These are phyloP conservation scores for Pseudogymnoascus sp. DNA, from an alignment of 2,329 filamentous ascomycete genomes.

Conservation along the genomic window DNA sequence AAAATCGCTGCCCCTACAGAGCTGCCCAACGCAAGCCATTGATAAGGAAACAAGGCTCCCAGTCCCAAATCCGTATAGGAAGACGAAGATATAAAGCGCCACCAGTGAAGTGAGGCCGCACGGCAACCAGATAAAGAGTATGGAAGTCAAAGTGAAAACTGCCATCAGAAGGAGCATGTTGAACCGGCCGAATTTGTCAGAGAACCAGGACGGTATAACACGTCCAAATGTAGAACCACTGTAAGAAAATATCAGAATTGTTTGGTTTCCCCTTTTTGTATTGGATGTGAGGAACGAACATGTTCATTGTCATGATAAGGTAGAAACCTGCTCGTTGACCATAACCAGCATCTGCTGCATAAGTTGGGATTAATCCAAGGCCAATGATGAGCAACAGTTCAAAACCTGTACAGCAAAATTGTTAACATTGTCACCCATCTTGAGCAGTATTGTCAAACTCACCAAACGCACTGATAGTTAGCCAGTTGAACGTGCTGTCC, in stretches of 20 bases:
- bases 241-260: neutral
- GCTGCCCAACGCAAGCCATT: slow-evolving; percentile 12
- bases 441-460: slow-evolving; percentile 28
- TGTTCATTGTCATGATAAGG: slow-evolving; percentile 73
- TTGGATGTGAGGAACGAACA: slow-evolving; percentile 20
- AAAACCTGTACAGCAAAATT: slow-evolving; percentile 24
- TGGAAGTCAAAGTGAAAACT: neutral
- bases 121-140: slow-evolving; percentile 7
- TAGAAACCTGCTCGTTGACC: slow-evolving; percentile 58
- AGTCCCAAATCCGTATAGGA: slow-evolving; percentile 10
- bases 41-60: slow-evolving; percentile 10
- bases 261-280: neutral
- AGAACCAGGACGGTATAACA: neutral
- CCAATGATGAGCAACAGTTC: slow-evolving; percentile 71
- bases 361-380: slow-evolving; percentile 70
- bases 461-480: slow-evolving; percentile 59
- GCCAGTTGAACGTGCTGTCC: slow-evolving; percentile 47
- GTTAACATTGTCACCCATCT: slow-evolving; percentile 1
- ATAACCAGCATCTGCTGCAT: slow-evolving; percentile 58
- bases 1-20: slow-evolving; percentile 3
- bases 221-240: slow-evolving; percentile 9
- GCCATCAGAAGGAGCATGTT: slow-evolving; percentile 9
- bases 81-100: slow-evolving; percentile 6
- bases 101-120: neutral
- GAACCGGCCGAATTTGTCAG: slow-evolving; percentile 3